A percentile compares a stretch with the other conserved stretches of the same genome.
phyloP scores from a whole-genome alignment of 2,329 filamentous ascomycete species.

The Lachnellula cervina region DNA sequence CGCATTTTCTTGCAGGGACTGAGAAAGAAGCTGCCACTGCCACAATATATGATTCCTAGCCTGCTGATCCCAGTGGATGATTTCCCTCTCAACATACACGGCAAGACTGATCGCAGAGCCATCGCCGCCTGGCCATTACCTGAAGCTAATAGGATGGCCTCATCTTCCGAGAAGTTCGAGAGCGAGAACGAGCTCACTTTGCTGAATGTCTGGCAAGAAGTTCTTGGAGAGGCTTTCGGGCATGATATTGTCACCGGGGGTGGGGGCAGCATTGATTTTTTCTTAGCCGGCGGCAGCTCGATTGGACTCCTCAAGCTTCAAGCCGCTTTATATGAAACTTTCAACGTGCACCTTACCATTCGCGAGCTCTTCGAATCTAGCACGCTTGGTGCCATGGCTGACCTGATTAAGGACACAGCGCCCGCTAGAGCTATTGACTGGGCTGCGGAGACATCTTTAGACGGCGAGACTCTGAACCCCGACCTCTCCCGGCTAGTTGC shows the following conservation, averaged over 20 bases:
- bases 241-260: not conserved
- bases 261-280: too few relatives aligned
- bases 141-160: not conserved
- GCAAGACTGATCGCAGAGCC: conserved; percentile 32
- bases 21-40: conserved; percentile 21
- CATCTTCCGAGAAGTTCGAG: not conserved
- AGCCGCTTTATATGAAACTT: not conserved
- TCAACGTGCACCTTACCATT: not conserved
- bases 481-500: not conserved
- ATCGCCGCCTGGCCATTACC: conserved; percentile 3
- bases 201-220: conserved; percentile 3
- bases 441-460: not conserved
- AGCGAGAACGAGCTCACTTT: not conserved
- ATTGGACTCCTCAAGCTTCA: not conserved
- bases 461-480: not conserved
- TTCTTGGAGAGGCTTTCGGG: not conserved
- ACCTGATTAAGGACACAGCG: not conserved
- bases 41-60: conserved; percentile 34
- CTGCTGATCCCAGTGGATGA: conserved; percentile 23
- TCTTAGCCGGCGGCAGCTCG: not conserved
- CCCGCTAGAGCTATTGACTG: not conserved
- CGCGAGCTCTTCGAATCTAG: not conserved
- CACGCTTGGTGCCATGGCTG: not conserved
- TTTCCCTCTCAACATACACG: conserved; percentile 29
- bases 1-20: not conserved